Percentiles rank a stretch among this genome's conserved stretches.
phyloP scores from a whole-genome alignment of 2,329 filamentous ascomycete species.

The Neonectria punicea region DNA sequence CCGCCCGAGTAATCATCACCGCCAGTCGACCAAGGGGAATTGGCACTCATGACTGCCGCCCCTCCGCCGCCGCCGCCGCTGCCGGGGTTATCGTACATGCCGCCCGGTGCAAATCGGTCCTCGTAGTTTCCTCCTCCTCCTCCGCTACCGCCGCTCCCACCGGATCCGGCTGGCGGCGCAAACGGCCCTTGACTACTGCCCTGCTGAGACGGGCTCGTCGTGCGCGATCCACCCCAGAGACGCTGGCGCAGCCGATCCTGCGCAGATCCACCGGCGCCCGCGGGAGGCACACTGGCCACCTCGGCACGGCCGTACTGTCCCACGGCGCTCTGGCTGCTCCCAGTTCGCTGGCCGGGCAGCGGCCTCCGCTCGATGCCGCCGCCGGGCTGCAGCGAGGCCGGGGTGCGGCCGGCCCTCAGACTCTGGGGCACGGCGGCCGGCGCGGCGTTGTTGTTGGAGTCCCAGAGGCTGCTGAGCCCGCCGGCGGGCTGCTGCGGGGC shows the following conservation, averaged over 20 bases:
- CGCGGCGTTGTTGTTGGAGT: conserved; percentile 52
- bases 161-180: conserved; percentile 52
- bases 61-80: conserved; percentile 46
- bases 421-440: conserved; percentile 53
- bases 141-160: conserved; percentile 45
- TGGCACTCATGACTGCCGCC: conserved; percentile 56
- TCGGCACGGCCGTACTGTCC: conserved; percentile 30
- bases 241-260: conserved; percentile 86
- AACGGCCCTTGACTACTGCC: conserved; percentile 54
- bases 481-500: conserved; percentile 46
- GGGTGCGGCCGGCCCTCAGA: conserved; percentile 55
- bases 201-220: conserved; percentile 62
- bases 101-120: conserved; percentile 58
- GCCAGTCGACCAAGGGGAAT: conserved; percentile 58
- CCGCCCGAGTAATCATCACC: conserved; percentile 51
- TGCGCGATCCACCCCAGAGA: conserved; percentile 73
- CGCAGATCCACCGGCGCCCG: conserved; percentile 65
- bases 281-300: conserved; percentile 42
- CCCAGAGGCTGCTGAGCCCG: conserved; percentile 68
- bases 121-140: conserved; percentile 54
- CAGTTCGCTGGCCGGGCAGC: conserved; percentile 52
- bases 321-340: conserved; percentile 73
- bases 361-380: conserved; percentile 50
- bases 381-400: conserved; percentile 42
- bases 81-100: conserved; percentile 53